Evolutionary conservation across 2,329 filamentous ascomycete genomes (phyloP), one percentile per base, ranked within the genome.

Genomic region (Harringtonia aguacate): DNA sequence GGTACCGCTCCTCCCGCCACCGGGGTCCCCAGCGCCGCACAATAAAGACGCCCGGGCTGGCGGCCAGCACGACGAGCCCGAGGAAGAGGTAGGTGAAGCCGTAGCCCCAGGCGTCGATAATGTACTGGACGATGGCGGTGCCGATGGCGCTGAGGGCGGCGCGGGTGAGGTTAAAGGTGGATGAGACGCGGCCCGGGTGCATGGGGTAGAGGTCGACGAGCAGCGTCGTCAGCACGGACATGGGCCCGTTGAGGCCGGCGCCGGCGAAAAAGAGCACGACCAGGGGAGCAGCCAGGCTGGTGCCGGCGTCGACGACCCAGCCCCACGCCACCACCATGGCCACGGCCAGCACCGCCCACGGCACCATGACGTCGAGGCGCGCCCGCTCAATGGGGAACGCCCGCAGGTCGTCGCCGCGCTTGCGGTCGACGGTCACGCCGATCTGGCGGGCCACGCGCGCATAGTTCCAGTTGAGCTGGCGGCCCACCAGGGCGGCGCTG

Each of bases 381-480:
- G 62, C 61, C n/a, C 50, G 52, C 49, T 65, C 62, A 30, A 65
- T 61, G 31, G 62, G 61, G 39, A 65, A 63, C 10, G 47, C 50
- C 13, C 54, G 45, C 48, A 63, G 47, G 41, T 64, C 57, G 33
- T 59, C 55, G 44, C 58, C 58, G 36, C 68, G 66, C 46, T 67
- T 70, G 47, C 64, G 65, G 36, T 65, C 66, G 34, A 77, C 61
- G 1, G 62, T 52, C 24, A 79, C 61, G 17, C 70, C 70, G 1
- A 73, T 57, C 7, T 61, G 61, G 8, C 56, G 56, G 3, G 76
- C 75, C 34, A 74, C 64, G 10, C 75, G 69, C 0, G 66, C 62
- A 53, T 77, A 84, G 55, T 80, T 78, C 63, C 69, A 72, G 57
- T 84, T 77, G 8, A 82, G 63, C 4, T 80, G 51, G 35, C 65